A percentile compares a stretch with the other conserved stretches of the same genome.
Conservation (phyloP, 1,284 basidiomycete genomes). For the Anthracocystis panici-leucophaei region DNA sequence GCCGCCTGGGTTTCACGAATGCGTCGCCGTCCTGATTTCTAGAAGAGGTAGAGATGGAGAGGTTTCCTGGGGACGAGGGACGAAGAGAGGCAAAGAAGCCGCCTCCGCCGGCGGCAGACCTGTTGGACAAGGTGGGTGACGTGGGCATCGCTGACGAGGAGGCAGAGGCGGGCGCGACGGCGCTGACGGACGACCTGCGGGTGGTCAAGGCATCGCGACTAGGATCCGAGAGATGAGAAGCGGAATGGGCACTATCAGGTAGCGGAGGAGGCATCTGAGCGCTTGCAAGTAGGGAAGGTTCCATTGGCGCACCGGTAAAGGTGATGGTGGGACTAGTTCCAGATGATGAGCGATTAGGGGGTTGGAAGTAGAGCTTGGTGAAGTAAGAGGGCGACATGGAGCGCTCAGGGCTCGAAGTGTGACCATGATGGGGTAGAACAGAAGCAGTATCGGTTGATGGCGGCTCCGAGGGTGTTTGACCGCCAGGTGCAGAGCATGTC, state of each 20-base stretch:
- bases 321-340: conserved; percentile 49
- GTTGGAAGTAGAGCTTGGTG: conserved; percentile 41
- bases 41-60: conserved; percentile 11
- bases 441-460: conserved; percentile 23
- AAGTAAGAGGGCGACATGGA: conserved; percentile 48
- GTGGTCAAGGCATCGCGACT: conserved; percentile 1
- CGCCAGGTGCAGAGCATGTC: conserved; percentile 5
- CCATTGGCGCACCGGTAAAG: conserved; percentile 39
- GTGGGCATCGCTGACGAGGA: conserved; percentile 20
- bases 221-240: conserved; percentile 13
- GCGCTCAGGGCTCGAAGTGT: conserved; percentile 32
- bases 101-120: conserved; percentile 14
- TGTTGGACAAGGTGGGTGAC: conserved; percentile 35
- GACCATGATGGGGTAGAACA: conserved; percentile 28
- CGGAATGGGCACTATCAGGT: conserved; percentile 11
- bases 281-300: conserved; percentile 13
- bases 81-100: conserved; percentile 53
- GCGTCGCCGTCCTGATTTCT: conserved; percentile 23
- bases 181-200: conserved; percentile 26
- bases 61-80: conserved; percentile 44
- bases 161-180: conserved; percentile 11
- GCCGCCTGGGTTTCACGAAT: conserved; percentile 29
- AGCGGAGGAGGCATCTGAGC: conserved; percentile 6
- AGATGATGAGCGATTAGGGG: conserved; percentile 25
- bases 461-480: conserved; percentile 23